phyloP scores from a whole-genome alignment of 1,284 basidiomycete genomes.

The Veloporphyrellus conicus region DNA sequence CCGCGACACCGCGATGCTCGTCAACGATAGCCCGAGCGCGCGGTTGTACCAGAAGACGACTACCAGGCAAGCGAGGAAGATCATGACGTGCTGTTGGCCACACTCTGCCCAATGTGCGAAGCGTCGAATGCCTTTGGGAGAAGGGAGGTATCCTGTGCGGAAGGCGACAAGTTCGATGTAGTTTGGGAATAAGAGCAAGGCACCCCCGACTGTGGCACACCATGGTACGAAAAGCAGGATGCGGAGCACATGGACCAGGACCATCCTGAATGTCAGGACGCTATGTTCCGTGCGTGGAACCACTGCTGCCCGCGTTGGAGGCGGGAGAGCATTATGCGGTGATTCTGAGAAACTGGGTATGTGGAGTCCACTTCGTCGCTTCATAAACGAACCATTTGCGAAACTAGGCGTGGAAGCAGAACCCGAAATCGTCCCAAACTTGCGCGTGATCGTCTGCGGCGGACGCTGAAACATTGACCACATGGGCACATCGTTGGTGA shows the following conservation, averaged over 20 bases:
- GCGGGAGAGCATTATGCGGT: not conserved
- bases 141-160: conserved; percentile 36
- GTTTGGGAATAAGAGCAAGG: conserved; percentile 40
- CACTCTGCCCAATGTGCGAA: conserved; percentile 45
- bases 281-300: not conserved
- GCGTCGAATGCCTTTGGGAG: conserved; percentile 37
- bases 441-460: conserved; percentile 14
- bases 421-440: conserved; percentile 28
- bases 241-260: conserved; percentile 10
- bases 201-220: conserved; percentile 45
- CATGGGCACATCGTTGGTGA: not conserved
- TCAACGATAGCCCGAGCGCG: conserved; percentile 27
- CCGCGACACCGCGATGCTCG: conserved; percentile 30
- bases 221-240: conserved; percentile 44
- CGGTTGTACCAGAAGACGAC: conserved; percentile 29
- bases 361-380: conserved; percentile 7
- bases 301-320: not conserved
- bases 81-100: conserved; percentile 39
- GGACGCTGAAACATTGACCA: not conserved
- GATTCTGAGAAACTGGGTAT: conserved; percentile 16
- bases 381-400: conserved; percentile 4
- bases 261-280: not conserved
- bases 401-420: conserved; percentile 14
- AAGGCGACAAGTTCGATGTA: conserved; percentile 41
- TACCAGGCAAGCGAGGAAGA: conserved; percentile 37